Conservation (phyloP, 2,329 filamentous ascomycete species). For the Paecilomyces fulvus region DNA sequence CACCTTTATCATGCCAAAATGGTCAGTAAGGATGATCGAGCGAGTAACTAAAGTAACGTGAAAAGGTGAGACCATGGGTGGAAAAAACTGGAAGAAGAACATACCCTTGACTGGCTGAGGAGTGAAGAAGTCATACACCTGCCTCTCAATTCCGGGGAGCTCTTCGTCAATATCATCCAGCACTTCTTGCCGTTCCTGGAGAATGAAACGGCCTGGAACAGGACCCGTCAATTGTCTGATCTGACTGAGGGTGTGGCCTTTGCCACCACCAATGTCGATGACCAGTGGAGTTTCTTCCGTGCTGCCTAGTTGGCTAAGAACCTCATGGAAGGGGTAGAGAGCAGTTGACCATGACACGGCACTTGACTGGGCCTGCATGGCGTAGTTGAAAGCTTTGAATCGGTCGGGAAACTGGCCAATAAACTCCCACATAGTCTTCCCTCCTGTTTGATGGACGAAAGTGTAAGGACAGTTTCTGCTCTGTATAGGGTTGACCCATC, state of each 20-base stretch:
- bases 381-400: conserved; percentile 19
- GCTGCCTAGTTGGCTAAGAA: conserved; percentile 9
- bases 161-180: conserved; percentile 7
- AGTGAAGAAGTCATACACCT: conserved; percentile 14
- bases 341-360: conserved; percentile 4
- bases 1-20: conserved; percentile 6
- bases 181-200: conserved; percentile 13
- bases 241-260: conserved; percentile 9
- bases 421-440: conserved; percentile 17
- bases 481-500: conserved; percentile 12
- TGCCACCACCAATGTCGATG: conserved; percentile 14
- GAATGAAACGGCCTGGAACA: conserved; percentile 12
- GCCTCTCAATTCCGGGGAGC: conserved; percentile 8
- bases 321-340: conserved; percentile 15
- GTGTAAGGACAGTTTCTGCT: conserved; percentile 17
- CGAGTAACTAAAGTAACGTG: no score
- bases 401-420: conserved; percentile 14
- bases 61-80: no score
- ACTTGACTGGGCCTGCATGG: conserved; percentile 13
- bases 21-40: no score
- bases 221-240: conserved; percentile 7
- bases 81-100: not conserved
- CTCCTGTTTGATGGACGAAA: conserved; percentile 14
- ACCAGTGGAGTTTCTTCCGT: conserved; percentile 11
- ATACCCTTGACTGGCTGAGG: conserved; percentile 15